Evolutionary conservation across 2,329 filamentous ascomycete species (phyloP).

Genomic region (Leptographium radiaticola): DNA sequence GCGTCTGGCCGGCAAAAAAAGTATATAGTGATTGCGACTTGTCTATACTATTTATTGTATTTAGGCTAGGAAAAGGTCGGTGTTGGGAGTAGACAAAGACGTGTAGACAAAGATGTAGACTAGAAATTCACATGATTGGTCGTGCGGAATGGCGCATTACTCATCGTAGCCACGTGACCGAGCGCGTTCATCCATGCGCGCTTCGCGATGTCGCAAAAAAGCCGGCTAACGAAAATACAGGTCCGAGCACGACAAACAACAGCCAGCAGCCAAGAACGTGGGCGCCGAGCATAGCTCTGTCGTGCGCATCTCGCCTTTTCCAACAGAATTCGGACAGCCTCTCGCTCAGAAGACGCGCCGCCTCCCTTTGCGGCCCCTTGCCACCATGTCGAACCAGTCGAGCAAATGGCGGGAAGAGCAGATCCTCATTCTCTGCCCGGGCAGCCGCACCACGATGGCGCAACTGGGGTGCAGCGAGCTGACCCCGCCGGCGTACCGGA

Average conservation of each 20-base stretch:
- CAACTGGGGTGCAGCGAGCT: slow-evolving; percentile 85
- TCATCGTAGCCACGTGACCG: not conserved
- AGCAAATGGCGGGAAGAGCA: slow-evolving; percentile 53
- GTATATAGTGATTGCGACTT: too few species aligned
- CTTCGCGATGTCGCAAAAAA: slow-evolving; percentile 11
- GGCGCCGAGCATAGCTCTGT: slow-evolving; percentile 6
- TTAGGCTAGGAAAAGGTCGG: too few species aligned
- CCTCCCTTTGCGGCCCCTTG: not conserved
- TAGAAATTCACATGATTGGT: too few species aligned
- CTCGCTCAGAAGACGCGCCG: not conserved
- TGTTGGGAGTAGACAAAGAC: too few species aligned
- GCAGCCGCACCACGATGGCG: slow-evolving; percentile 80
- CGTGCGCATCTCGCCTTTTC: not conserved
- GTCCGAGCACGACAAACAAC: not conserved
- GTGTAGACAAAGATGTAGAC: too few species aligned
- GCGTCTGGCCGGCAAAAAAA: too few species aligned
- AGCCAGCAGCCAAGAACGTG: slow-evolving; percentile 4
- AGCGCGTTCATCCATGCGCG: not conserved
- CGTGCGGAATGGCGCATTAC: too few species aligned
- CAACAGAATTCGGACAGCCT: not conserved
- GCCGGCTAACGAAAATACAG: slow-evolving; percentile 6
- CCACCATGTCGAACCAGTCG: slow-evolving; percentile 38
- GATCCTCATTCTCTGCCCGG: slow-evolving; percentile 61
- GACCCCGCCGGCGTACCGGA: slow-evolving; percentile 73
- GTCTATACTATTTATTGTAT: too few species aligned